Conservation (phyloP, 371 early-diverging fungal species). For the Phascolomyces articulosus region DNA sequence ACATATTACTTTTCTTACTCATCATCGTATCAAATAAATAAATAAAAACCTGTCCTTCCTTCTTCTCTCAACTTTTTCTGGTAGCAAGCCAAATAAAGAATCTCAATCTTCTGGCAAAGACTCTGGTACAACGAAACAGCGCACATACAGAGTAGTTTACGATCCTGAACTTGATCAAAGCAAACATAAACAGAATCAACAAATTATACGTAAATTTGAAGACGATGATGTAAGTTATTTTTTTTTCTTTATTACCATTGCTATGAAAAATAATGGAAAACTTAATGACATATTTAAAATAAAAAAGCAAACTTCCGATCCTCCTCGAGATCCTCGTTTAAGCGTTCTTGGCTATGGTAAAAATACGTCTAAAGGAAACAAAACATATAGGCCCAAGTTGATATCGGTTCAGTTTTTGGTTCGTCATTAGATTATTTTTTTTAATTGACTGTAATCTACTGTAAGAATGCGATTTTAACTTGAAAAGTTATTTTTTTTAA, state of each 20-base stretch:
- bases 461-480: neutral
- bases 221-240: constrained; percentile 27
- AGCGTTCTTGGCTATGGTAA: constrained; percentile 32
- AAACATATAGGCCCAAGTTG: constrained; percentile 22
- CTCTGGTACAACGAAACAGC: constrained; percentile 28
- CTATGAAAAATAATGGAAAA: neutral
- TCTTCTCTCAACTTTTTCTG: neutral
- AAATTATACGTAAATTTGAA: constrained; percentile 33
- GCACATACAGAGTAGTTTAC: constrained; percentile 44
- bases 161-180: constrained; percentile 51
- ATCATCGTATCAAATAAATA: neutral
- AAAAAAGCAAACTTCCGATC: constrained; percentile 9
- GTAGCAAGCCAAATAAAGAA: neutral
- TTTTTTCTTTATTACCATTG: neutral
- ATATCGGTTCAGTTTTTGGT: constrained; percentile 36
- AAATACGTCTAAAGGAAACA: constrained; percentile 32
- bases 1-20: neutral
- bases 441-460: no score
- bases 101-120: constrained; percentile 4
- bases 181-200: constrained; percentile 25
- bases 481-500: neutral
- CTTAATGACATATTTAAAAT: neutral
- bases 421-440: no score
- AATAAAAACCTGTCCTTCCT: no score
- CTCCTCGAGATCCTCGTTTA: constrained; percentile 47